A percentile compares a stretch with the other conserved stretches of the same genome.
phyloP scores from a whole-genome alignment of 257 asterid species.

The Avicennia marina region DNA sequence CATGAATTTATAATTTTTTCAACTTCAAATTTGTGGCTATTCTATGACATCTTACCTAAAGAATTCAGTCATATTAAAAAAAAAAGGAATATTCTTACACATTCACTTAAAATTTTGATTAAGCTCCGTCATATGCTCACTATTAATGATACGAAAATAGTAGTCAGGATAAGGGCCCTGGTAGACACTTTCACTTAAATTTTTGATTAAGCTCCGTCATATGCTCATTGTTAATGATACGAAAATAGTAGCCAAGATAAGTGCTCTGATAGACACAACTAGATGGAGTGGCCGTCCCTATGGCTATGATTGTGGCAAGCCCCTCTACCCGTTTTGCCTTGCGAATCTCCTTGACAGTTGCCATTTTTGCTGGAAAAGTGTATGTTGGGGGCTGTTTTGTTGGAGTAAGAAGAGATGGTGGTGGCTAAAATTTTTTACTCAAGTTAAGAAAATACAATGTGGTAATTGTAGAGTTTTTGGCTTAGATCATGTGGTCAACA shows the following conservation, averaged over 20 bases:
- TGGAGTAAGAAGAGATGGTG: too few species aligned
- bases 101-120: slow-evolving; percentile 69
- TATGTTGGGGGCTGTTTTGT: too few species aligned
- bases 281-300: slow-evolving; percentile 60
- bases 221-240: slow-evolving; percentile 62
- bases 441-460: too few species aligned
- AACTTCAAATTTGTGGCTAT: too few species aligned
- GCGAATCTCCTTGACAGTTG: slow-evolving; percentile 58
- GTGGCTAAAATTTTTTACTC: too few species aligned
- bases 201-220: slow-evolving; percentile 54
- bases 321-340: slow-evolving; percentile 69
- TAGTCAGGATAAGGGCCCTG: slow-evolving; percentile 64
- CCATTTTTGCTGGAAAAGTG: too few species aligned
- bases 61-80: too few species aligned
- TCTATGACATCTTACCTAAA: too few species aligned
- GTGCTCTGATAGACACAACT: slow-evolving; percentile 66
- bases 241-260: slow-evolving; percentile 61
- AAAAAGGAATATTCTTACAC: slow-evolving; percentile 38
- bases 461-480: too few species aligned
- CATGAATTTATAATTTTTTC: too few species aligned
- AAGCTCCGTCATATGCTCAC: slow-evolving; percentile 56
- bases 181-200: slow-evolving; percentile 56
- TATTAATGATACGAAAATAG: slow-evolving; percentile 60
- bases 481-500: too few species aligned
- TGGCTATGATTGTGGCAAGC: slow-evolving; percentile 66